These are phyloP conservation scores for Termitomyces sp. DNA, from an alignment of 768 basidiomycete species.

Conservation along the genomic window DNA sequence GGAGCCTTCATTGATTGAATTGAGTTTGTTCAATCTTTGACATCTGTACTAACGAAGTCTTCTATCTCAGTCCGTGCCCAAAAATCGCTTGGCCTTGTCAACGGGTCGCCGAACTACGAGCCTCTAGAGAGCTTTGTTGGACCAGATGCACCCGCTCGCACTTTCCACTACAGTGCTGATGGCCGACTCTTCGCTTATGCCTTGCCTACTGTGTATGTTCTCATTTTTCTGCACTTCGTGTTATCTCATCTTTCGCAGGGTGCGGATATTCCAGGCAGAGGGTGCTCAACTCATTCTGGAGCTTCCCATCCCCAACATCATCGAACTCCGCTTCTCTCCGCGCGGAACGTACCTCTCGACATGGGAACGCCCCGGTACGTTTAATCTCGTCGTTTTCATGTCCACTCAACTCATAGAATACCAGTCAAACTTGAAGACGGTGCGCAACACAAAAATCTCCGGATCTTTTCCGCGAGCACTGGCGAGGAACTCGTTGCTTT, in stretches of 20 bases:
- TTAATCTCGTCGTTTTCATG: background rate
- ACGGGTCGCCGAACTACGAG: constrained; percentile 74
- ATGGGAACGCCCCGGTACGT: constrained; percentile 85
- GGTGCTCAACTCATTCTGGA: constrained; percentile 71
- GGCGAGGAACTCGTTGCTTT: constrained; percentile 87
- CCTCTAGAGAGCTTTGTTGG: constrained; percentile 57
- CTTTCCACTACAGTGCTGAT: constrained; percentile 79
- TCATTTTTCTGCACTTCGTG: constrained; percentile 12
- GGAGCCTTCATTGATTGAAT: background rate
- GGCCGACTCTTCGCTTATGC: constrained; percentile 87
- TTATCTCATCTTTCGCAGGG: constrained; percentile 35
- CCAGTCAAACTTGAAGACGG: constrained; percentile 86
- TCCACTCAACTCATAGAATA: background rate
- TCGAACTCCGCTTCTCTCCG: constrained; percentile 91
- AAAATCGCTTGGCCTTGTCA: constrained; percentile 86
- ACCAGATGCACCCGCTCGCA: constrained; percentile 71
- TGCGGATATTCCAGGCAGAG: constrained; percentile 75
- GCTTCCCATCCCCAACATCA: constrained; percentile 65
- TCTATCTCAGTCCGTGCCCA: constrained; percentile 77
- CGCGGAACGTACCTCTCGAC: constrained; percentile 91
- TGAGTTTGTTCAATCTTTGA: background rate
- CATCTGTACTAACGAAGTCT: background rate
- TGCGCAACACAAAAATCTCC: constrained; percentile 89
- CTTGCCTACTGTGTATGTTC: constrained; percentile 64
- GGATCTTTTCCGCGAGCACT: constrained; percentile 82